Percentiles rank a stretch among this genome's conserved stretches.
Evolutionary conservation across 352 stramenopile genomes (phyloP).

Genomic region (Globisporangium uncinulatum): DNA sequence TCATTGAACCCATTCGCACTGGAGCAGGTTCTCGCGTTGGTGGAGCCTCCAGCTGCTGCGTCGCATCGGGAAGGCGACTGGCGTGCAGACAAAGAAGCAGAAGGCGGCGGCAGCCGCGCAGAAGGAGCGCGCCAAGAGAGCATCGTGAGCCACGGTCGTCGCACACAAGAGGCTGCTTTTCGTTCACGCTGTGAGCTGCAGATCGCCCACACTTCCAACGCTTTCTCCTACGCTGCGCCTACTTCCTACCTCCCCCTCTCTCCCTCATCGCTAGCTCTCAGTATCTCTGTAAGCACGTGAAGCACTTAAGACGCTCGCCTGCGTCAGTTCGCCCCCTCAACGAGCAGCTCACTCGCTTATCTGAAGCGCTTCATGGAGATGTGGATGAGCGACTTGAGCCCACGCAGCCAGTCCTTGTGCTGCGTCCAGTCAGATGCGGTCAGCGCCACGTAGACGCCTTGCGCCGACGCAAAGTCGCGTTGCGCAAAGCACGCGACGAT

Average conservation of each 20-base stretch:
- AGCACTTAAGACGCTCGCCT: not conserved
- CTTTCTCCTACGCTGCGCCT: too few relatives aligned
- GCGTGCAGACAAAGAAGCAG: conserved; percentile 72
- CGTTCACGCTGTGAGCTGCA: too few relatives aligned
- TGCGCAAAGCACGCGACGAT: conserved; percentile 75
- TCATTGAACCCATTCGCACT: not conserved
- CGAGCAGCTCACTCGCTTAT: conserved; percentile 29
- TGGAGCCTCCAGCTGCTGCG: conserved; percentile 79
- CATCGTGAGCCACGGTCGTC: not conserved
- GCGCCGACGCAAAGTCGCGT: conserved; percentile 70
- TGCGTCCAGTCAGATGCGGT: conserved; percentile 93
- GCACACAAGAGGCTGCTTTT: too few relatives aligned
- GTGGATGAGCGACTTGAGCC: conserved; percentile 95
- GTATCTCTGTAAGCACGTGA: not conserved
- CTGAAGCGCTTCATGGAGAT: conserved; percentile 90
- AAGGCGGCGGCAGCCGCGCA: conserved; percentile 9
- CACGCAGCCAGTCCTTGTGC: conserved; percentile 98
- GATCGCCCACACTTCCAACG: too few relatives aligned
- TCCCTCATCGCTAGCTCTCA: not conserved
- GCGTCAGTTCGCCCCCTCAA: not conserved
- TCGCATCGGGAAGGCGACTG: conserved; percentile 71
- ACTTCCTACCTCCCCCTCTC: too few relatives aligned
- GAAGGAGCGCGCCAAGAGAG: conserved; percentile 17
- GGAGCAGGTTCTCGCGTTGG: conserved; percentile 66
- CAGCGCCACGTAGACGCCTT: conserved; percentile 86